phyloP scores from a whole-genome alignment of 2,329 filamentous ascomycete genomes.

The Sphaceloma murrayae region DNA sequence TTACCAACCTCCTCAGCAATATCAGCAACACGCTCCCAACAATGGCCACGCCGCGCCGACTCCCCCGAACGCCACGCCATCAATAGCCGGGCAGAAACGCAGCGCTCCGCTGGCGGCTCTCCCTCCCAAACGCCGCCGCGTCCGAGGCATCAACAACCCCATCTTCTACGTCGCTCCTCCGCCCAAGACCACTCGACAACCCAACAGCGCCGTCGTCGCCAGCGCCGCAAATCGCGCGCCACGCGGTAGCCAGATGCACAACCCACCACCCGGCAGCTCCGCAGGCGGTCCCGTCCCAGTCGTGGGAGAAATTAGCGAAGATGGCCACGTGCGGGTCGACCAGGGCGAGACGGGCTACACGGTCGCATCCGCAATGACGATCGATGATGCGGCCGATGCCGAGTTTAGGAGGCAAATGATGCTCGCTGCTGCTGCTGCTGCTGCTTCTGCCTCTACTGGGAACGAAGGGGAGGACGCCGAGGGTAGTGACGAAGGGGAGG shows the following conservation, averaged over 20 bases:
- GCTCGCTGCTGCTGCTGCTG: neutral
- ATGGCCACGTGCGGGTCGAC: neutral
- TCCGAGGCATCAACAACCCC: slow-evolving; percentile 6
- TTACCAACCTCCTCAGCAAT: no score
- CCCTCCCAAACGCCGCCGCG: slow-evolving; percentile 1
- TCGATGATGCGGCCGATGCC: no score
- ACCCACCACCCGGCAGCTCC: neutral
- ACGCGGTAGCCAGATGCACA: slow-evolving; percentile 8
- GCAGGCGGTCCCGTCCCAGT: neutral
- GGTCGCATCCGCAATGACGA: neutral
- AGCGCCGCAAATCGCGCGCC: slow-evolving; percentile 3
- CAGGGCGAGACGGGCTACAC: neutral
- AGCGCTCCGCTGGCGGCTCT: neutral
- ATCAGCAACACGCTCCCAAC: no score
- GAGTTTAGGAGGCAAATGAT: slow-evolving; percentile 9
- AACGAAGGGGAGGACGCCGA: neutral
- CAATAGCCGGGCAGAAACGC: slow-evolving; percentile 1
- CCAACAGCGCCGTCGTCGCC: slow-evolving; percentile 2
- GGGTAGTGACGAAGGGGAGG: neutral
- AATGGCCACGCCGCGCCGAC: no score
- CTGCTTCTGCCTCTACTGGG: no score
- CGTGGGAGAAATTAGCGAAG: neutral
- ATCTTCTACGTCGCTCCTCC: slow-evolving; percentile 12
- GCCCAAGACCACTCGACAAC: neutral
- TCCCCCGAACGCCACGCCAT: no score